These are phyloP conservation scores for Fagus crenata DNA, from an alignment of 306 rosid species.

Conservation along the genomic window DNA sequence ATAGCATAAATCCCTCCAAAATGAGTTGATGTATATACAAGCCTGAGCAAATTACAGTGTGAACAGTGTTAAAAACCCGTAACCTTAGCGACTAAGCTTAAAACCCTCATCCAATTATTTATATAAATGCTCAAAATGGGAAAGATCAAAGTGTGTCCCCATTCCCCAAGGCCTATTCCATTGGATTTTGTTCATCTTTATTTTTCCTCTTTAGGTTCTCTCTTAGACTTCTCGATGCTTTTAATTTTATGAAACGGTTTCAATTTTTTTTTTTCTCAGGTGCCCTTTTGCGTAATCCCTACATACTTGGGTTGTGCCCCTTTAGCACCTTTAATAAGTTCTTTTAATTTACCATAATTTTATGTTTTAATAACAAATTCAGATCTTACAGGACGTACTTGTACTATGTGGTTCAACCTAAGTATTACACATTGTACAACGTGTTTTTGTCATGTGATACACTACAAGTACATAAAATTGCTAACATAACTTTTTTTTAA, in stretches of 20 bases:
- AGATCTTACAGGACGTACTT: no score
- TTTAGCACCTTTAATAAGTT: neutral
- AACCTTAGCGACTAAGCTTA: neutral
- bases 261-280: neutral
- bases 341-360: no score
- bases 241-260: neutral
- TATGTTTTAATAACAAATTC: no score
- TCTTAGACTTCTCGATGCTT: conserved; percentile 8
- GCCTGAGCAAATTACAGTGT: neutral
- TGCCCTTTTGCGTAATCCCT: neutral
- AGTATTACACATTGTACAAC: no score
- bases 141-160: neutral
- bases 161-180: neutral
- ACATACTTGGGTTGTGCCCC: neutral
- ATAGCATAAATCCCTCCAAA: neutral
- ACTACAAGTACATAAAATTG: no score
- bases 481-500: no score
- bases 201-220: neutral
- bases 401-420: no score
- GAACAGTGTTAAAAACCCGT: neutral
- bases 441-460: no score
- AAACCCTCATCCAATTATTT: neutral
- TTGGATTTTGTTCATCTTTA: neutral
- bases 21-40: neutral
- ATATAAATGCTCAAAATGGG: neutral